These are phyloP conservation scores for Aspergillus egyptiacus DNA, from an alignment of 495 filamentous ascomycete genomes.

Conservation along the genomic window DNA sequence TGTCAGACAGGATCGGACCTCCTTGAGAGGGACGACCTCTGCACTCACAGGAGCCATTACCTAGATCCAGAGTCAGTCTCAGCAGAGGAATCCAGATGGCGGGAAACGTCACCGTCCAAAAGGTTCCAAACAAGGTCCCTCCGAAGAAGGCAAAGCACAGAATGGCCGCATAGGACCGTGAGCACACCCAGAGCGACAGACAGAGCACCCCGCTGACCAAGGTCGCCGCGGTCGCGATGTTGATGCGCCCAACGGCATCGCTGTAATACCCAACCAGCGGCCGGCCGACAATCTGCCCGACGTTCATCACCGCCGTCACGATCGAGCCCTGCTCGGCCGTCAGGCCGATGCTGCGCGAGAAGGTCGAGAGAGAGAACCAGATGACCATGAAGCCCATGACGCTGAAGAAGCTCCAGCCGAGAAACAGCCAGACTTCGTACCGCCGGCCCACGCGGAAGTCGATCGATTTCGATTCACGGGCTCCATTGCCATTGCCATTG, in stretches of 20 bases:
- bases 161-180: too few relatives aligned
- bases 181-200: conserved; percentile 68
- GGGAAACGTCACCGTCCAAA: too few relatives aligned
- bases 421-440: conserved; percentile 31
- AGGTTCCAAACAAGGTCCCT: too few relatives aligned
- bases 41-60: too few relatives aligned
- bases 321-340: conserved; percentile 53
- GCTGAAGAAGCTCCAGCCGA: conserved; percentile 42
- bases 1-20: too few relatives aligned
- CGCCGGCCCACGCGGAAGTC: conserved; percentile 27
- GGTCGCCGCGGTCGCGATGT: conserved; percentile 54
- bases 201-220: conserved; percentile 51
- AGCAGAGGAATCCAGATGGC: too few relatives aligned
- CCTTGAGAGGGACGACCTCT: too few relatives aligned
- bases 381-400: conserved; percentile 47
- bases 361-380: conserved; percentile 40
- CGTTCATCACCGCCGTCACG: conserved; percentile 61
- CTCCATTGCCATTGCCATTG: too few relatives aligned
- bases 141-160: too few relatives aligned
- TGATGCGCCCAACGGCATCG: conserved; percentile 58
- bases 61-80: too few relatives aligned
- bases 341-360: conserved; percentile 51
- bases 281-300: conserved; percentile 59
- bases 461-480: conserved; percentile 32
- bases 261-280: conserved; percentile 62